These are phyloP conservation scores for Didymellaceae sp. DNA, from an alignment of 2,329 filamentous ascomycete genomes.

Conservation along the genomic window DNA sequence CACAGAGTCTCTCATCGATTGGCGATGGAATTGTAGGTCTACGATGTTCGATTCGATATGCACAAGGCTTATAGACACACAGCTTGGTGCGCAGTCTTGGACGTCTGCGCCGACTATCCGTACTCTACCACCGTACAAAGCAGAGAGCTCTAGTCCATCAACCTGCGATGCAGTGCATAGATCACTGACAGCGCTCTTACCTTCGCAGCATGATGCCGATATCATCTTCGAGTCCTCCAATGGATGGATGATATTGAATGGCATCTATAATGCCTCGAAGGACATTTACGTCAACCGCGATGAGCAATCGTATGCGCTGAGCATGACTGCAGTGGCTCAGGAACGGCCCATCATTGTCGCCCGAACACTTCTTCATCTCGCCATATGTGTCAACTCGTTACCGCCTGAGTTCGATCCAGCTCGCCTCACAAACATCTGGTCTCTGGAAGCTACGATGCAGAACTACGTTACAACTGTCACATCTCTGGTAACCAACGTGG, in stretches of 20 bases:
- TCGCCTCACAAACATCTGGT: constrained; percentile 39
- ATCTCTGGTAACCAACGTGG: constrained; percentile 38
- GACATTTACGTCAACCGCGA: constrained; percentile 43
- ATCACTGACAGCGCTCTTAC: constrained; percentile 36
- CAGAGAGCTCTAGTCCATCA: constrained; percentile 14
- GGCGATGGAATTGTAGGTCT: constrained; percentile 41
- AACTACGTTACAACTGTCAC: constrained; percentile 43
- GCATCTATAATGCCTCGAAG: constrained; percentile 37
- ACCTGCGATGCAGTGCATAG: constrained; percentile 29
- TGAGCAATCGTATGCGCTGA: constrained; percentile 40
- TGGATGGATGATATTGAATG: constrained; percentile 44
- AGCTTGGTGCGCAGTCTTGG: constrained; percentile 43
- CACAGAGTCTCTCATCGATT: constrained; percentile 37
- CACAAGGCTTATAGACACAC: constrained; percentile 16
- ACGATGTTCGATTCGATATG: neutral
- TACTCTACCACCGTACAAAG: constrained; percentile 29
- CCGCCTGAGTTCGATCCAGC: constrained; percentile 41
- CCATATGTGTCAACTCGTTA: constrained; percentile 42
- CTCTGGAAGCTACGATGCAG: constrained; percentile 41
- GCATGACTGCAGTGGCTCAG: constrained; percentile 39
- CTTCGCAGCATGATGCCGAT: constrained; percentile 46
- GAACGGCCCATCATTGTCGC: constrained; percentile 41
- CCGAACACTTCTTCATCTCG: constrained; percentile 44
- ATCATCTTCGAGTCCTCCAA: constrained; percentile 47
- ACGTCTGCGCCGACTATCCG: constrained; percentile 38